Base-by-base conservation (phyloP, 2,329 filamentous ascomycete genomes). In the Rhytidhysteron rufulum region DNA sequence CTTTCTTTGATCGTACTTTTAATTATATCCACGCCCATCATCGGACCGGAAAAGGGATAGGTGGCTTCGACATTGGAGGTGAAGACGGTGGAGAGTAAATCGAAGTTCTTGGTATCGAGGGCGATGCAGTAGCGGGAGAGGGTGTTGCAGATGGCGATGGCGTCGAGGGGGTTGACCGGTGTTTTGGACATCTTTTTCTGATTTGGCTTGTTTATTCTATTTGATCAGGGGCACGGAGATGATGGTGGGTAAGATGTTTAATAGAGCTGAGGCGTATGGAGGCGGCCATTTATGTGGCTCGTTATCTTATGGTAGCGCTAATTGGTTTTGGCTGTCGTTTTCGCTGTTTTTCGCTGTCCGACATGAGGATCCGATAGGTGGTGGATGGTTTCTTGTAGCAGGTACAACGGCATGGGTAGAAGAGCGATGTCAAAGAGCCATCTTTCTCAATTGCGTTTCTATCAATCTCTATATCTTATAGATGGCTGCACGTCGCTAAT, bases 101-200 rank as follows among this genome's bases (percentile, higher is more conserved):
- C 32, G 35, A 66, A 70, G 39, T 66, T 42, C 42, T 71, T 71
- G 13, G 60, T 62, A 46, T 72, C 69, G 5, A 72, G 55, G 2
- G 68, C 69, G 31, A 70, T 58, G 51, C 68, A 71, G 50, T 72
- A 73, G 21, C 57, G 62, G 5, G 67, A 50, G 19, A 72, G 48
- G 6, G 58, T 57, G 47, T 72, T 72, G 31, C 58, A 60, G 48
- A 73, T 66, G n/a, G 67, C 65, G 32, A 66, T 39, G 34, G 51
- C 16, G 38, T 62, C 60, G 30, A 51, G 47, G 34, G 57, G 45
- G 33, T 53, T 60, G 20, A 49, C 22, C 2, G 16, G 18, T 31
- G 21, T 21, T 20, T 7, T 20, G 15, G 27, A 2, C 30, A 17
- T 39, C 29, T 11, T 18, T n/a, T 39, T n/a, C n/a, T 7, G 33